A percentile compares a stretch with the other conserved stretches of the same genome.
Evolutionary conservation across 345 rosid genomes (phyloP).

Genomic region (Eucalyptus pauciflora): DNA sequence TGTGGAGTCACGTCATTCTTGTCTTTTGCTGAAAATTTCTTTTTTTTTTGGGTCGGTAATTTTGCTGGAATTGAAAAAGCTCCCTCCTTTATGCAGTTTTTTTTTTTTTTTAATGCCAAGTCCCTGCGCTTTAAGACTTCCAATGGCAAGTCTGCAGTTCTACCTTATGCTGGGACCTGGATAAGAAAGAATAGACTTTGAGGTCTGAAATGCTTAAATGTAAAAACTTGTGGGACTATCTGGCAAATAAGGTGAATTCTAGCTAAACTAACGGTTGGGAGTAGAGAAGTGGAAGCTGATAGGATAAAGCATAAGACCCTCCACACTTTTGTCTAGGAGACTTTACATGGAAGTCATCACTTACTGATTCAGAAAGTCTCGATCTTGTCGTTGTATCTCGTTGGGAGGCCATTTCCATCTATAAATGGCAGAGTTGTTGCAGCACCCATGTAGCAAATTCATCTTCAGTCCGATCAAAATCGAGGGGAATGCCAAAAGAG

Average conservation of each 20-base stretch:
- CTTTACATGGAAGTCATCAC: background rate
- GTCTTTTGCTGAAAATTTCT: background rate
- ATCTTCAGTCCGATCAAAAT: background rate
- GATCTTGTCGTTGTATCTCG: background rate
- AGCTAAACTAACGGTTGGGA: background rate
- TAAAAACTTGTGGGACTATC: background rate
- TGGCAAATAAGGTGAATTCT: background rate
- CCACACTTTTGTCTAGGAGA: background rate
- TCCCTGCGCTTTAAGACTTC: background rate
- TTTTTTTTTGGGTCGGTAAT: too few species aligned
- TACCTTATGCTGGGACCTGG: background rate
- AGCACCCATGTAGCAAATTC: conserved; percentile 9
- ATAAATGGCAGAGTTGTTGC: conserved; percentile 16
- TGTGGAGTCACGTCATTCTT: background rate
- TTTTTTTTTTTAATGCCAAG: background rate
- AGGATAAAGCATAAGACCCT: background rate
- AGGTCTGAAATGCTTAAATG: background rate
- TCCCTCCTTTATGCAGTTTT: background rate
- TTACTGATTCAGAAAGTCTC: background rate
- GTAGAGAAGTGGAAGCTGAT: background rate
- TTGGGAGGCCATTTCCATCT: background rate
- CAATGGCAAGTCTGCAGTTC: background rate
- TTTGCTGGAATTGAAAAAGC: background rate
- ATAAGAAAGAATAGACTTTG: background rate
- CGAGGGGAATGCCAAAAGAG: conserved; percentile 1